A percentile compares a stretch with the other conserved stretches of the same genome.
These are phyloP conservation scores for Plasmodium berghei DNA, from an alignment of 169 alveolate species.

Conservation along the genomic window DNA sequence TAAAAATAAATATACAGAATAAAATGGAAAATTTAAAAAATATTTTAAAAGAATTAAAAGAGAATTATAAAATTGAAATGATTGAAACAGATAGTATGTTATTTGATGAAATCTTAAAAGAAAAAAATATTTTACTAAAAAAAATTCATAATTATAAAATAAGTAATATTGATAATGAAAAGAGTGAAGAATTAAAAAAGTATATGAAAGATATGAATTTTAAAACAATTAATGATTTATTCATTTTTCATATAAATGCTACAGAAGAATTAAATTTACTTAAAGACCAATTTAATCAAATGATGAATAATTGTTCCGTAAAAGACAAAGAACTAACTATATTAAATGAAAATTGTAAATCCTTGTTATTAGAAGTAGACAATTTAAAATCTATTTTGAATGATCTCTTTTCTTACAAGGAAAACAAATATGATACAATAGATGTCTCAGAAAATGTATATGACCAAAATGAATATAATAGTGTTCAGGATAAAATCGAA, in stretches of 20 bases:
- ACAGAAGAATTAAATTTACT: slow-evolving; percentile 17
- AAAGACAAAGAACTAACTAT: slow-evolving; percentile 19
- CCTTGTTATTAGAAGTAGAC: slow-evolving; percentile 39
- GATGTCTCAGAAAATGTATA: neutral
- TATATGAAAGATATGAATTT: slow-evolving; percentile 54
- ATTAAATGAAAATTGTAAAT: slow-evolving; percentile 35
- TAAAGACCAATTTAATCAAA: neutral
- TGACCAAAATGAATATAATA: neutral
- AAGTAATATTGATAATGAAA: slow-evolving; percentile 19
- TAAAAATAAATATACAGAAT: neutral
- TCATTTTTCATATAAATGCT: slow-evolving; percentile 15
- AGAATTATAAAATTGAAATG: neutral
- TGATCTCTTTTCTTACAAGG: slow-evolving; percentile 30
- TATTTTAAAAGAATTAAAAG: slow-evolving; percentile 25
- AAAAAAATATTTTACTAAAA: slow-evolving; percentile 23
- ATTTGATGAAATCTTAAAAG: slow-evolving; percentile 25
- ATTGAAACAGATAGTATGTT: slow-evolving; percentile 8
- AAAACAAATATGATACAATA: neutral
- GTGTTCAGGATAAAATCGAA: too few species aligned
- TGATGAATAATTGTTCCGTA: slow-evolving; percentile 14
- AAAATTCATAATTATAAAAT: neutral
- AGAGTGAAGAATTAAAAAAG: slow-evolving; percentile 10
- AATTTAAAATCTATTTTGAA: slow-evolving; percentile 47
- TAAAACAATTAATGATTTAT: slow-evolving; percentile 26
- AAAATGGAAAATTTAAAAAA: slow-evolving; percentile 18